Conservation (phyloP, 163 green algal genomes). For the Scenedesmus sp. region DNA sequence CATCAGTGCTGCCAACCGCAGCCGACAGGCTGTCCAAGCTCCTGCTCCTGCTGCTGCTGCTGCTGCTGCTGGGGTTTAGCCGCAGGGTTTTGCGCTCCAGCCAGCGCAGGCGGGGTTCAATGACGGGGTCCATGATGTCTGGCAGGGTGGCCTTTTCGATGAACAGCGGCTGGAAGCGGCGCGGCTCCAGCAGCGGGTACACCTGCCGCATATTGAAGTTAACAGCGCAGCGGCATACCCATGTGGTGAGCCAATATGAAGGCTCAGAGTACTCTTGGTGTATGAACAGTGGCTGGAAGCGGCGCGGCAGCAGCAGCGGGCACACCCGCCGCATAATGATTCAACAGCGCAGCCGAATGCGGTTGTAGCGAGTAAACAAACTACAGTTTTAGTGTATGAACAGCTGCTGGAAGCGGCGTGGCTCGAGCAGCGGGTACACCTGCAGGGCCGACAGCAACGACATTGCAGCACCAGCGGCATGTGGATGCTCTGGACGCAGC, state of each 20-base stretch:
- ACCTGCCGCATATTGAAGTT: not conserved
- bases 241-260: too few relatives aligned
- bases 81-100: not conserved
- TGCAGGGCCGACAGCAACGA: not conserved
- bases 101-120: slow-evolving; percentile 12
- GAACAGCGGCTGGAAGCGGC: slow-evolving; percentile 35
- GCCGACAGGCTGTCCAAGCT: not conserved
- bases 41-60: not conserved
- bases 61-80: not conserved
- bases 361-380: too few relatives aligned
- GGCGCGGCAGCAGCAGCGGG: slow-evolving; percentile 1
- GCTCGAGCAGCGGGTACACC: slow-evolving; percentile 29
- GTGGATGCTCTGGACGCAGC: too few relatives aligned
- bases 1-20: not conserved
- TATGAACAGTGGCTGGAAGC: slow-evolving; percentile 43
- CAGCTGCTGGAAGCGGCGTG: slow-evolving; percentile 20
- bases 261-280: too few relatives aligned
- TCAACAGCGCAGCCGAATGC: too few relatives aligned
- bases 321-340: not conserved
- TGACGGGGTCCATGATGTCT: slow-evolving; percentile 37
- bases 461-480: too few relatives aligned
- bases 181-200: slow-evolving; percentile 24
- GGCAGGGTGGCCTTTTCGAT: slow-evolving; percentile 48
- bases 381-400: slow-evolving; percentile 5
- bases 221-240: too few relatives aligned